Evolutionary conservation across 768 basidiomycete genomes (phyloP).

Genomic region (Mycena indigotica): DNA sequence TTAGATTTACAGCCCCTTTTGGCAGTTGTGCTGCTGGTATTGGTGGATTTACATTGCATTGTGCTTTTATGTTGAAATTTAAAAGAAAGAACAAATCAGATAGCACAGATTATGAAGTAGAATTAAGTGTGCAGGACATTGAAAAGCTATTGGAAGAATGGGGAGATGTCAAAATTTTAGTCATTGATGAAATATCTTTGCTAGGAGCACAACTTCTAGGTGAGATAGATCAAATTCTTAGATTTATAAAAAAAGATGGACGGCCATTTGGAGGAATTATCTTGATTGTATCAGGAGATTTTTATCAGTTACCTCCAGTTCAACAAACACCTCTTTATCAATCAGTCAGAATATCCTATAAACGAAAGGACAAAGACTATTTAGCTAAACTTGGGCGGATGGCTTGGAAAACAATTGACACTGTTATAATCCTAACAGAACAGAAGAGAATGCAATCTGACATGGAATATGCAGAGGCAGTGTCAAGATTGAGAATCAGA

Average conservation of each 20-base stretch:
- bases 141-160: slow-evolving; percentile 22
- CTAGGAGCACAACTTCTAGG: slow-evolving; percentile 25
- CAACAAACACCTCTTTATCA: slow-evolving; percentile 32
- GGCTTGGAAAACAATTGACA: not conserved
- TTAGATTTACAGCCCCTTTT: not conserved
- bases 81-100: not conserved
- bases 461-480: not conserved
- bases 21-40: not conserved
- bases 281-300: slow-evolving; percentile 37
- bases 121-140: not conserved
- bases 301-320: slow-evolving; percentile 36
- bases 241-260: slow-evolving; percentile 26
- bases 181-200: slow-evolving; percentile 36
- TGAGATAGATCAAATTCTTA: slow-evolving; percentile 31
- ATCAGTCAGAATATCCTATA: no score
- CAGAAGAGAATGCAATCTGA: not conserved
- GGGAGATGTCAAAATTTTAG: slow-evolving; percentile 26
- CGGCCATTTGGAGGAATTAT: slow-evolving; percentile 33
- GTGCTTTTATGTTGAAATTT: not conserved
- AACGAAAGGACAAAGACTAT: not conserved
- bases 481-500: not conserved
- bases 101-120: not conserved
- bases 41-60: not conserved
- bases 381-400: not conserved
- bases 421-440: not conserved